A percentile compares a stretch with the other conserved stretches of the same genome.
Conservation (phyloP, 129 eudicot species). For the Helianthus annuus region DNA sequence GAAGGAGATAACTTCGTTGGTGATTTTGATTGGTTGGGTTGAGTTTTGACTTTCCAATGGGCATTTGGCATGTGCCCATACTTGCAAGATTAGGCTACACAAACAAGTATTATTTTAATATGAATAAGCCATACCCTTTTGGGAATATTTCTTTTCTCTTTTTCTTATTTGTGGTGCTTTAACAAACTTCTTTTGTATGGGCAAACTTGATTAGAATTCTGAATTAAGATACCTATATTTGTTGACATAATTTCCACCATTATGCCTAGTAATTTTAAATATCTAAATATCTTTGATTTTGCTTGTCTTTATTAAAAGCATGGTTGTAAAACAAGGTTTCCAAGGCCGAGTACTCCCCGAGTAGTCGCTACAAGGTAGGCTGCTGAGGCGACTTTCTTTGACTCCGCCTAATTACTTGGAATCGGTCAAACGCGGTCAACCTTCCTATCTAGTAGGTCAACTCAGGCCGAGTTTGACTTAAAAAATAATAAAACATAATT, state of each 20-base stretch:
- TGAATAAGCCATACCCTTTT: slow-evolving; percentile 17
- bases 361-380: no score
- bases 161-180: slow-evolving; percentile 52
- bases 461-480: no score
- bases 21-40: slow-evolving; percentile 45
- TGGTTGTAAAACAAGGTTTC: no score
- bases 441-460: no score
- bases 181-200: slow-evolving; percentile 44
- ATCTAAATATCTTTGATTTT: not conserved
- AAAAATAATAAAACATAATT: no score
- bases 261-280: slow-evolving; percentile 13
- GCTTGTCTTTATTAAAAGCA: no score
- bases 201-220: slow-evolving; percentile 28
- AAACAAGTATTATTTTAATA: slow-evolving; percentile 30
- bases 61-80: slow-evolving; percentile 32
- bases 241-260: no score
- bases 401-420: no score
- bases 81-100: slow-evolving; percentile 37
- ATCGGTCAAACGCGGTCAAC: no score
- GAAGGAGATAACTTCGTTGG: slow-evolving; percentile 36
- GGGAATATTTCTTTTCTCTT: not conserved
- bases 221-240: slow-evolving; percentile 3
- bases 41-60: slow-evolving; percentile 48
- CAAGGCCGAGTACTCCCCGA: no score
- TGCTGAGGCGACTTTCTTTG: no score